Percentiles rank a stretch among this genome's conserved stretches.
phyloP scores from a whole-genome alignment of 1,139 yeast genomes.

The Pichia sp. region DNA sequence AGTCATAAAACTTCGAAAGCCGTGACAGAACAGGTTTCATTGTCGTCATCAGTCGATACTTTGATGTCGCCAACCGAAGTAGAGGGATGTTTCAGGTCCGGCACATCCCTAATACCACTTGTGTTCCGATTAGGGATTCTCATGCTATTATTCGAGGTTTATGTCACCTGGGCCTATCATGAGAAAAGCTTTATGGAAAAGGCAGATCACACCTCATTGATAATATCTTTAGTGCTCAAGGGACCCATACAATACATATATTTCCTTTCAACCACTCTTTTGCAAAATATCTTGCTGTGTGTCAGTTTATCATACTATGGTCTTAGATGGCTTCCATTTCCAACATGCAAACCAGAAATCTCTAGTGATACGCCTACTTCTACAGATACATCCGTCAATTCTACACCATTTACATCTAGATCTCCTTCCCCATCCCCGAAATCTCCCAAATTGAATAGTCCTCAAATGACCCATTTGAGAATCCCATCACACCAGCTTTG shows the following conservation, averaged over 20 bases:
- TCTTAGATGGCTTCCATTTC: slow-evolving; percentile 12
- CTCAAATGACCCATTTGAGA: neutral
- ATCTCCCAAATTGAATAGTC: neutral
- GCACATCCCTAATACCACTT: slow-evolving; percentile 15
- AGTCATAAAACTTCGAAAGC: neutral
- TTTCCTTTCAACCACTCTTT: slow-evolving; percentile 58
- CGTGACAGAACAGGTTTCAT: neutral
- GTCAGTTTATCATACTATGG: slow-evolving; percentile 38
- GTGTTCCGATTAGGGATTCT: slow-evolving; percentile 51
- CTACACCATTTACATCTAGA: neutral
- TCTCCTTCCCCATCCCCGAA: neutral
- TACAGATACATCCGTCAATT: neutral
- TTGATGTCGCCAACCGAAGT: neutral
- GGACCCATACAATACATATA: slow-evolving; percentile 57
- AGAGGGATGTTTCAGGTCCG: neutral
- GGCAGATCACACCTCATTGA: slow-evolving; percentile 24
- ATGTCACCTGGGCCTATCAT: slow-evolving; percentile 86
- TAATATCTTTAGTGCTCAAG: slow-evolving; percentile 30
- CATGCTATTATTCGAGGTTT: slow-evolving; percentile 80
- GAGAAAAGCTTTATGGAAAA: slow-evolving; percentile 48
- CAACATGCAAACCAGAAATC: neutral
- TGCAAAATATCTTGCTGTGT: slow-evolving; percentile 57
- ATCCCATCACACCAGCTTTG: neutral
- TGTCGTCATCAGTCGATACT: slow-evolving; percentile 1
- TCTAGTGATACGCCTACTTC: neutral